A percentile compares a stretch with the other conserved stretches of the same genome.
Evolutionary conservation across 2,329 filamentous ascomycete species (phyloP).

Genomic region (Alternaria angustiovoidea): DNA sequence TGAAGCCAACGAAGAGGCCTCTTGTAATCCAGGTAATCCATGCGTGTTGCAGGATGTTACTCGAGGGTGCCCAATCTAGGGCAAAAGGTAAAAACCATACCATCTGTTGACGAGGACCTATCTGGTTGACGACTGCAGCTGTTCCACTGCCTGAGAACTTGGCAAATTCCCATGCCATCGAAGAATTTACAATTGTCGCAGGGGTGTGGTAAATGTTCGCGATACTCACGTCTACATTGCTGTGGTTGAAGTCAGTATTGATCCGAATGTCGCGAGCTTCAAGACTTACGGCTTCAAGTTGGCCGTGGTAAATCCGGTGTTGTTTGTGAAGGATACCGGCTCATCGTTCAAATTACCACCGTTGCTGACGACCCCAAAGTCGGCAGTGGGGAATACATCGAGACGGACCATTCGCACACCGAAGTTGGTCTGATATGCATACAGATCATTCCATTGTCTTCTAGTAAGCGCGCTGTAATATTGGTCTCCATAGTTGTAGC

Average conservation of each 20-base stretch:
- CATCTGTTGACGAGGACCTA: slow-evolving; percentile 67
- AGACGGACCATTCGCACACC: slow-evolving; percentile 68
- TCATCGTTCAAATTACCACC: slow-evolving; percentile 46
- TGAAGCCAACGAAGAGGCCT: slow-evolving; percentile 65
- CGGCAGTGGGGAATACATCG: slow-evolving; percentile 63
- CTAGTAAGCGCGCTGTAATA: slow-evolving; percentile 64
- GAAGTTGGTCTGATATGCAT: slow-evolving; percentile 65
- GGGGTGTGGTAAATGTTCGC: slow-evolving; percentile 65
- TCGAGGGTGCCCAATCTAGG: slow-evolving; percentile 61
- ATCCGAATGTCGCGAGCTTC: background rate
- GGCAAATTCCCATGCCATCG: slow-evolving; percentile 64
- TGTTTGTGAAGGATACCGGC: slow-evolving; percentile 62
- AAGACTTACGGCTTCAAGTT: slow-evolving; percentile 57
- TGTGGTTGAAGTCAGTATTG: slow-evolving; percentile 20
- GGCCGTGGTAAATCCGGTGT: slow-evolving; percentile 62
- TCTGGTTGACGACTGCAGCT: slow-evolving; percentile 68
- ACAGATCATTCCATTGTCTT: slow-evolving; percentile 65
- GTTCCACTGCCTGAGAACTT: slow-evolving; percentile 54
- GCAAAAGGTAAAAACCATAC: slow-evolving; percentile 67
- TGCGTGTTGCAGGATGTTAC: slow-evolving; percentile 67
- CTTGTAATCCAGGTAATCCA: slow-evolving; percentile 70
- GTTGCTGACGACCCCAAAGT: slow-evolving; percentile 55
- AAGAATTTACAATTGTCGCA: slow-evolving; percentile 62
- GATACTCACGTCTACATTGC: slow-evolving; percentile 42
- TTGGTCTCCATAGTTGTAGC: slow-evolving; percentile 60